Conservation (phyloP, 768 basidiomycete genomes). For the Myochromella boudieri region DNA sequence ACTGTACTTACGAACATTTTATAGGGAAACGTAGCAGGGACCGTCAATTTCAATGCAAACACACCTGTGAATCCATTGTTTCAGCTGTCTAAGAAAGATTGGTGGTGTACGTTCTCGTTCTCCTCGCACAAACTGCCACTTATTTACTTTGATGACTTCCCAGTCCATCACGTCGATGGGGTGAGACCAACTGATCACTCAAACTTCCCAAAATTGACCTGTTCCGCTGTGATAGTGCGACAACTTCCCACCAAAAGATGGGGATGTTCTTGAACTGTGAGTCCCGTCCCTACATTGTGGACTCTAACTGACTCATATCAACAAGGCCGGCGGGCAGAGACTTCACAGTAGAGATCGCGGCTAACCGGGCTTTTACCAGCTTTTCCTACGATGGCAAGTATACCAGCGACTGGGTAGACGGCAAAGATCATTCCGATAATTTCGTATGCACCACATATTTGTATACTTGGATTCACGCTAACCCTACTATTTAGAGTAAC, state of each 20-base stretch:
- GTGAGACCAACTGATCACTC: conserved; percentile 21
- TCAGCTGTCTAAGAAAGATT: conserved; percentile 36
- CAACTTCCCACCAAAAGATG: conserved; percentile 40
- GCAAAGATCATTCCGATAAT: conserved; percentile 40
- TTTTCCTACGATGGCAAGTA: conserved; percentile 40
- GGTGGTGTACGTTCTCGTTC: conserved; percentile 43
- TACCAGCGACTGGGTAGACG: conserved; percentile 46
- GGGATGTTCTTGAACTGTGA: conserved; percentile 44
- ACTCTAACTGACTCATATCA: not conserved
- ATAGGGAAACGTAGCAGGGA: conserved; percentile 30
- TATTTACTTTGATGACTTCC: conserved; percentile 12
- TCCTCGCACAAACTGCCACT: not conserved
- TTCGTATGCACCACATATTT: conserved; percentile 32
- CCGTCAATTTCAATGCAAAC: conserved; percentile 35
- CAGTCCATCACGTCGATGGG: conserved; percentile 35
- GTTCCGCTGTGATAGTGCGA: conserved; percentile 32
- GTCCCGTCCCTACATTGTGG: conserved; percentile 15
- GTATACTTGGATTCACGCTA: not conserved
- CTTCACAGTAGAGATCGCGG: conserved; percentile 50
- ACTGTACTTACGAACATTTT: not conserved
- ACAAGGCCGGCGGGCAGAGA: conserved; percentile 47
- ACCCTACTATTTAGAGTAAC: conserved; percentile 25
- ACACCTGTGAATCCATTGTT: conserved; percentile 42
- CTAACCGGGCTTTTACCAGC: conserved; percentile 47
- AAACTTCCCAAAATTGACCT: not conserved